Evolutionary conservation across 805 yeast species (phyloP), one percentile per base, ranked within the genome.

Genomic region (Candida chauliodis): DNA sequence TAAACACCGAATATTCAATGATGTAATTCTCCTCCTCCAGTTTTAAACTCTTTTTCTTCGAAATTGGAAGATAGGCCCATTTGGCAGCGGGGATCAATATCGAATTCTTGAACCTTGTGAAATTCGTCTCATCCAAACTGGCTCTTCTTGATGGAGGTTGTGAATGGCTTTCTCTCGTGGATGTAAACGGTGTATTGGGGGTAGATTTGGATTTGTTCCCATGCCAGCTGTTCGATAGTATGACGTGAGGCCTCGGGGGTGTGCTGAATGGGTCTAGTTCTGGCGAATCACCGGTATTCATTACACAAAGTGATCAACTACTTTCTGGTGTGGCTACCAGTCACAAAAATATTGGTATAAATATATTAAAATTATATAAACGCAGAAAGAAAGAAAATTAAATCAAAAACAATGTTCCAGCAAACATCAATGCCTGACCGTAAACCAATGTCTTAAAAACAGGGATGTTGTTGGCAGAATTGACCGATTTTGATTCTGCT

Each of bases 1-100:
- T 47, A 42, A 64, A 59, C 2, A 63, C 63, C 3, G 65, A 57
- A 42, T 63, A 63, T 38, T 64, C 70, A 17, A 64, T 65, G 13
- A 41, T 34, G 46, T 63, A 64, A 7, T 41, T 33, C 6, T 31
- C 29, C 21, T 39, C 23, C 6, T 31, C 29, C 21, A 37, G 24
- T 26, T 32, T 31, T 31, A 41, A 20, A 8, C 37, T 38, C 13
- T 34, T 38, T 23, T 47, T 36, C 13, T 34, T 39, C 25, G 49
- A 27, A 7, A 51, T 33, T 5, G 61, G 60, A 4, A 52, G 48
- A 40, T 52, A 51, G n/a, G 61, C 61, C 64, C 64, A 59, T 37
- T 51, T 54, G 17, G 59, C 59, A 9, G 61, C 62, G 2, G 61
- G 53, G 2, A 53, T 44, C 20, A 58, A 35, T 38, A 49, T 52